Evolutionary conservation across 257 asterid genomes (phyloP).

Genomic region (Schizonepeta tenuifolia): DNA sequence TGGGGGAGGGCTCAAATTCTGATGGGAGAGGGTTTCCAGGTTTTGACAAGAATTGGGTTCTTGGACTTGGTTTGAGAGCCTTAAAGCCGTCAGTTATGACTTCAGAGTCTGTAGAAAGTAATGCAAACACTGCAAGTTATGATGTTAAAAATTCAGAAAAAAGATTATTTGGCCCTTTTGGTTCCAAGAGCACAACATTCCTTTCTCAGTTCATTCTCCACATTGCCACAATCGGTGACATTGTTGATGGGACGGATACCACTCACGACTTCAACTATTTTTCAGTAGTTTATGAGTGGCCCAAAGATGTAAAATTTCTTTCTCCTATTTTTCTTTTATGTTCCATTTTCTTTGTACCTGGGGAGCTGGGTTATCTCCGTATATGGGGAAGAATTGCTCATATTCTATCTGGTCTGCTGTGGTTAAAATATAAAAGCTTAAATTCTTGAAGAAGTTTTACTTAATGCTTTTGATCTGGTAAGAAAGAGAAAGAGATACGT

Average conservation of each 20-base stretch:
- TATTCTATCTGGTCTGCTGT: constrained; percentile 27
- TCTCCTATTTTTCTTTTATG: constrained; percentile 29
- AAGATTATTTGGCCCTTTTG: constrained; percentile 78
- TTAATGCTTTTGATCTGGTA: constrained; percentile 1
- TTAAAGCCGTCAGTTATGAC: constrained; percentile 49
- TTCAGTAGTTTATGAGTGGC: constrained; percentile 96
- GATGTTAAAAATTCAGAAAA: constrained; percentile 81
- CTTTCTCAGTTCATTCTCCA: constrained; percentile 97
- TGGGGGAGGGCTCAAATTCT: constrained; percentile 60
- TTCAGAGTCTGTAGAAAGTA: constrained; percentile 62
- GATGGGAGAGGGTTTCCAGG: constrained; percentile 59
- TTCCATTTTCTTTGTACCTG: constrained; percentile 19
- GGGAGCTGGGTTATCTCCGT: constrained; percentile 10
- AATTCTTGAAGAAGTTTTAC: constrained; percentile 12
- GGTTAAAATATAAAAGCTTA: constrained; percentile 17
- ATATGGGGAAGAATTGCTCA: constrained; percentile 14
- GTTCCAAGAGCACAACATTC: constrained; percentile 73
- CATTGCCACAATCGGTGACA: constrained; percentile 97
- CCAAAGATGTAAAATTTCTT: constrained; percentile 81
- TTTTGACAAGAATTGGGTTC: constrained; percentile 66
- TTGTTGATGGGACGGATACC: constrained; percentile 99
- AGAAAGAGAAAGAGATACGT: constrained; percentile 22
- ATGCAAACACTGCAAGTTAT: constrained; percentile 57
- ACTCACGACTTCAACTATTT: constrained; percentile 98
- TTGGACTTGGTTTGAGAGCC: constrained; percentile 88